phyloP scores from a whole-genome alignment of 2,329 filamentous ascomycete genomes.

The Monosporascus sp. region DNA sequence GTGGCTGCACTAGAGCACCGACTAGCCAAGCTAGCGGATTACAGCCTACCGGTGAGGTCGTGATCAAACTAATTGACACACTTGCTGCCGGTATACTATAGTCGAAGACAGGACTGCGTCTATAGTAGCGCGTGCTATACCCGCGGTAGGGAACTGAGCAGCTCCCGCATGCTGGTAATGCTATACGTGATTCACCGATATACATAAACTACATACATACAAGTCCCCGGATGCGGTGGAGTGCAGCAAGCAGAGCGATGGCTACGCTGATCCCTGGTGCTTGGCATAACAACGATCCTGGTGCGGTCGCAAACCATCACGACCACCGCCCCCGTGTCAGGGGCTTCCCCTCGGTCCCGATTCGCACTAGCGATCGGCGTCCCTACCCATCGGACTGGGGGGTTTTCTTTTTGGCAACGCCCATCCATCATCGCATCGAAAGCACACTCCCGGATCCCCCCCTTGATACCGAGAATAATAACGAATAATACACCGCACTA shows the following conservation, averaged over 20 bases:
- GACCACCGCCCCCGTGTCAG: not conserved
- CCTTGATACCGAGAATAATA: no score
- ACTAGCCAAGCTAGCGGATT: not conserved
- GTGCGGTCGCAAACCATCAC: not conserved
- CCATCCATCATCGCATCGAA: no score
- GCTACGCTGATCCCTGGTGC: not conserved
- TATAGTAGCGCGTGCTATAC: no score
- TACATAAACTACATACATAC: not conserved
- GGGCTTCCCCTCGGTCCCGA: not conserved
- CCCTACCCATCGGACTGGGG: not conserved
- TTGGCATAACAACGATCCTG: not conserved
- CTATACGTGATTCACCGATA: no score
- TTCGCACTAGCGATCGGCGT: not conserved
- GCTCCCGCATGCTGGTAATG: no score
- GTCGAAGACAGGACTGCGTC: no score
- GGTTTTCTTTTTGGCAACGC: not conserved
- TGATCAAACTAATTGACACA: no score
- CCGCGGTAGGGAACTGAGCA: no score
- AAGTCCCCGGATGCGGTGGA: not conserved
- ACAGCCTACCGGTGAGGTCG: not conserved
- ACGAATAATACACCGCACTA: no score
- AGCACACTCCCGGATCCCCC: no score
- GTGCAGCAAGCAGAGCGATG: no score
- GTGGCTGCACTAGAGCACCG: not conserved
- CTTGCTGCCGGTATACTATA: no score